phyloP scores from a whole-genome alignment of 2,329 filamentous ascomycete genomes.

The Calonectria hawksworthii region DNA sequence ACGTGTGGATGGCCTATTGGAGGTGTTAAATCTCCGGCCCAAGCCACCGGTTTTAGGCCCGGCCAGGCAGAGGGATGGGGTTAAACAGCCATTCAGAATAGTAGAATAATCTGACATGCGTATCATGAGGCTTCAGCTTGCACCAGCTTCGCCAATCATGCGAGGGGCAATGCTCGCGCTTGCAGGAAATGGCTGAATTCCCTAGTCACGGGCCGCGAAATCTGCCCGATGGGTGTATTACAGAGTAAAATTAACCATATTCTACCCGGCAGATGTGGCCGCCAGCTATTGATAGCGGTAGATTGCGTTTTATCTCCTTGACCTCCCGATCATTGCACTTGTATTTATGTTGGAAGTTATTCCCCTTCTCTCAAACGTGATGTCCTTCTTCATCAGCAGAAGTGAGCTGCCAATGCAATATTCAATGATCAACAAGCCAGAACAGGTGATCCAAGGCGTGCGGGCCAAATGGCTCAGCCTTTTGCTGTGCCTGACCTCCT shows the following conservation, averaged over 20 bases:
- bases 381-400: background rate
- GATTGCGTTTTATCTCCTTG: background rate
- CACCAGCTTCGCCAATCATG: background rate
- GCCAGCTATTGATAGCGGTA: background rate
- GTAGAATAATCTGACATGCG: constrained; percentile 2
- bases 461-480: background rate
- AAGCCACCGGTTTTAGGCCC: background rate
- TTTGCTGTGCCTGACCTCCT: background rate
- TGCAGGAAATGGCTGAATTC: background rate
- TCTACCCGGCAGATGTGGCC: background rate
- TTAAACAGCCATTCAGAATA: background rate
- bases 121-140: background rate
- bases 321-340: background rate
- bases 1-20: background rate
- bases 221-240: background rate
- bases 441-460: background rate
- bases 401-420: background rate
- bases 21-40: background rate
- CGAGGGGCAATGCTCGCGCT: background rate
- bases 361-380: background rate
- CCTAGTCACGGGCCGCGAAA: background rate
- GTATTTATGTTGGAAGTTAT: background rate
- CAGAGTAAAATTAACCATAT: constrained; percentile 2
- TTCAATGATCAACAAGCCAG: background rate
- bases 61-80: background rate